phyloP scores from a whole-genome alignment of 345 rosid species.

The Microthlaspi erraticum region DNA sequence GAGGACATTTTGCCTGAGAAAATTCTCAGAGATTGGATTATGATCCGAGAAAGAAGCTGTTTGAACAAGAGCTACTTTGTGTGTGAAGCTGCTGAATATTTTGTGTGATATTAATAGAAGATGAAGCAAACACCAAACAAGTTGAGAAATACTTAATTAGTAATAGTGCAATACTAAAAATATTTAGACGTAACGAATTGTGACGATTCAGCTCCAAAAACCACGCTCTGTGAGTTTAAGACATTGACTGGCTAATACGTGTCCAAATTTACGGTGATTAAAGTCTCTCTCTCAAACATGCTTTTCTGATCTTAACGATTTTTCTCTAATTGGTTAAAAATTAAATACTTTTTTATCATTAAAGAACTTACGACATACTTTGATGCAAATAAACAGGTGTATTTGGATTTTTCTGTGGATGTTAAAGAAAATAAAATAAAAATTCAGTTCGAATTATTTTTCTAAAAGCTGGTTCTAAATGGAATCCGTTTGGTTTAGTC shows the following conservation, averaged over 20 bases:
- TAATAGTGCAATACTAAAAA: slow-evolving; percentile 1
- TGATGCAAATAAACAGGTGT: background rate
- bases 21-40: slow-evolving; percentile 16
- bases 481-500: slow-evolving; percentile 18
- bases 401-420: background rate
- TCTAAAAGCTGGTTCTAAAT: slow-evolving; percentile 26
- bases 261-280: slow-evolving; percentile 17
- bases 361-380: background rate
- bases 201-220: slow-evolving; percentile 23
- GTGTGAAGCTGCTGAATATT: slow-evolving; percentile 35
- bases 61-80: slow-evolving; percentile 33
- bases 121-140: slow-evolving; percentile 23
- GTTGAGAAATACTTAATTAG: background rate
- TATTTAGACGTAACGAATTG: slow-evolving; percentile 7
- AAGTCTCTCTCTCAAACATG: background rate
- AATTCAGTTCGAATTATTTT: background rate
- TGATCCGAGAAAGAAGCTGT: slow-evolving; percentile 41
- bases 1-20: slow-evolving; percentile 4
- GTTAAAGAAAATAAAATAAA: background rate
- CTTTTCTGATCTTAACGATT: background rate
- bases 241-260: background rate
- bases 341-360: background rate
- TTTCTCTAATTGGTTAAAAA: background rate
- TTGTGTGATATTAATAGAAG: slow-evolving; percentile 36
- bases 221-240: slow-evolving; percentile 33